These are phyloP conservation scores for Fusarium guadeloupense DNA, from an alignment of 2,329 filamentous ascomycete species.

Conservation along the genomic window DNA sequence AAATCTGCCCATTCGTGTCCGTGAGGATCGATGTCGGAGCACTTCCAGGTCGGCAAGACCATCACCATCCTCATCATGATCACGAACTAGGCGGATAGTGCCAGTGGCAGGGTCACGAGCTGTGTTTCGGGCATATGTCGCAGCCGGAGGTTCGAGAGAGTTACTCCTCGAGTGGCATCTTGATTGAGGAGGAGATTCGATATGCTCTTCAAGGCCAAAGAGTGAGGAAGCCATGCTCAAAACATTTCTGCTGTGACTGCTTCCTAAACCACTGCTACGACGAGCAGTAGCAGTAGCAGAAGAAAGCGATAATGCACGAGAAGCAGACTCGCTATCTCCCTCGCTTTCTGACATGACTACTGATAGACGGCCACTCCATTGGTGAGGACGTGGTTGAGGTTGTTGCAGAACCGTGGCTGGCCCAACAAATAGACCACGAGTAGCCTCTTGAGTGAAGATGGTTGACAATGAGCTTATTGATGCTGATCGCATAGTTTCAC, in stretches of 20 bases:
- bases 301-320: slow-evolving; percentile 57
- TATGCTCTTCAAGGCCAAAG: slow-evolving; percentile 54
- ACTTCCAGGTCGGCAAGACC: slow-evolving; percentile 68
- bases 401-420: slow-evolving; percentile 42
- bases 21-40: slow-evolving; percentile 62
- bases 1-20: slow-evolving; percentile 62
- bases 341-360: slow-evolving; percentile 72
- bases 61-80: slow-evolving; percentile 72
- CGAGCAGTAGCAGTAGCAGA: slow-evolving; percentile 55
- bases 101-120: slow-evolving; percentile 48
- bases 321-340: slow-evolving; percentile 58
- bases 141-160: slow-evolving; percentile 61
- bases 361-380: slow-evolving; percentile 72
- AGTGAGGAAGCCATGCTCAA: slow-evolving; percentile 67
- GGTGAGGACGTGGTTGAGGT: slow-evolving; percentile 55
- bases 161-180: slow-evolving; percentile 54
- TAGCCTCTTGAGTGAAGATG: slow-evolving; percentile 60
- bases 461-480: slow-evolving; percentile 67
- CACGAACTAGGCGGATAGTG: slow-evolving; percentile 58
- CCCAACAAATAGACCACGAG: slow-evolving; percentile 46
- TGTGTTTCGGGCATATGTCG: slow-evolving; percentile 53
- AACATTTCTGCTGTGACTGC: slow-evolving; percentile 63
- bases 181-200: slow-evolving; percentile 49
- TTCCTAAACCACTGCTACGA: slow-evolving; percentile 60
- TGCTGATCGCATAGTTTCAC: slow-evolving; percentile 62